Evolutionary conservation across 164 flowering plant genomes (phyloP), one percentile per base, ranked within the genome.

Genomic region (Tinospora cordifolia): DNA sequence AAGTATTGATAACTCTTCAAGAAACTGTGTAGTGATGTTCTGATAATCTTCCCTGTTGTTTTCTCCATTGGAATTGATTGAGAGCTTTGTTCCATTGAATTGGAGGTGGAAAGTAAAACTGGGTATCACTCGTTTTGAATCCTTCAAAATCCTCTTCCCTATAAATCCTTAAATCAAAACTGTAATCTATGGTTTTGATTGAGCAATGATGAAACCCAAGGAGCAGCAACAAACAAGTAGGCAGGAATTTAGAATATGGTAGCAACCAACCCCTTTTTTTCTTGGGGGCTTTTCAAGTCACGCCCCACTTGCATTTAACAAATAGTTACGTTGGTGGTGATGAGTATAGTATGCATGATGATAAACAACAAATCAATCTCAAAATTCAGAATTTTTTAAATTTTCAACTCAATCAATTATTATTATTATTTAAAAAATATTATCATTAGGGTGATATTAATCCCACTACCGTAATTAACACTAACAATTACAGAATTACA

Each of bases 1-100:
- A 88, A 85, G 79, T 68, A 78, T 7, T 84, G 82, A 63, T 87
- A 91, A 75, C 84, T 76, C 75, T 81, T 80, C 1, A 93, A 88
- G 74, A 90, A 91, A 11, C 72, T 80, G 74, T 81, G 71, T 73
- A 93, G 73, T 74, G 98, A 93, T 81, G 74, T 86, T 74, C 98
- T 83, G 22, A 86, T 36, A 70, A 83, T 87, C 76, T 75, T 88
- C 71, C 67, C 34, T 69, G 88, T 41, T 69, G 88, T 41, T 69
- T 65, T 75, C 71, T 74, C 88, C 93, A 86, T 86, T 21, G 21
- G 60, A 54, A 17, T 54, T 54, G 60, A 54, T 19, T 54, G 60
- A 4, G 67, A 36, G 15, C 17, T 47, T 15, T 77, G 69, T 77
- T 81, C 75, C 81, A 76, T 80, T 70, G 60, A 9, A 26, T 30